Base-by-base conservation (phyloP, 1,139 yeast genomes). In the Arxiozyma heterogenica region DNA sequence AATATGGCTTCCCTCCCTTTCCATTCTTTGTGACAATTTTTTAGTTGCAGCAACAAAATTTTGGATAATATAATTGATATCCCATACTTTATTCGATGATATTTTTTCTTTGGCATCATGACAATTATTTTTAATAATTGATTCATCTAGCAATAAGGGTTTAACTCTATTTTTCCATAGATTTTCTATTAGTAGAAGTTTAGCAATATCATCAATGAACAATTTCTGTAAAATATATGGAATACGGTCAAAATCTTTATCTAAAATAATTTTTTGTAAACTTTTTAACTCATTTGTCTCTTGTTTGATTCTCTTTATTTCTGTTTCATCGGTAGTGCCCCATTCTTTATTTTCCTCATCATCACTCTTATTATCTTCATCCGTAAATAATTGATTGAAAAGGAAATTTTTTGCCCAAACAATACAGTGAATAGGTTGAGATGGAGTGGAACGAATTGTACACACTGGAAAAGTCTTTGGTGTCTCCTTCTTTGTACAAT, bases 321-420 rank as follows among this genome's bases (percentile, higher is more conserved):
- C 96, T 44, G 78, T 77, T 49, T 77, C 74, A 64, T 83, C 84
- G 45, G 79, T 82, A 2, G 86, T 81, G 52, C 83, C 84, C 55
- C 82, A 71, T 34, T 75, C 75, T 23, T 69, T 74, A 3, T 70
- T 68, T 42, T 76, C 75, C 17, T 67, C 69, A 15, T 68, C 72
- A 18, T 77, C 76, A 27, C 75, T 71, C 53, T 80, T 82, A 18
- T 52, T 38, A 17, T 52, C 51, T 34, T 56, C 59, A n/a, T 62
- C 57, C 34, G 83, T 91, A 69, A 90, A 93, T 53, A 94, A 73
- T 66, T 90, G 95, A 44, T 81, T 76, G 65, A 91, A 90, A 53
- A 94, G 72, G 66, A 88, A 94, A 63, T 86, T 89, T 65, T 94
- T 94, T 17, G 98, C 96, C 98, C 99, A 94, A 0, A 95, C 95